Conservation (phyloP, 208 protist species). For the Jaenimonas drosophilae region DNA sequence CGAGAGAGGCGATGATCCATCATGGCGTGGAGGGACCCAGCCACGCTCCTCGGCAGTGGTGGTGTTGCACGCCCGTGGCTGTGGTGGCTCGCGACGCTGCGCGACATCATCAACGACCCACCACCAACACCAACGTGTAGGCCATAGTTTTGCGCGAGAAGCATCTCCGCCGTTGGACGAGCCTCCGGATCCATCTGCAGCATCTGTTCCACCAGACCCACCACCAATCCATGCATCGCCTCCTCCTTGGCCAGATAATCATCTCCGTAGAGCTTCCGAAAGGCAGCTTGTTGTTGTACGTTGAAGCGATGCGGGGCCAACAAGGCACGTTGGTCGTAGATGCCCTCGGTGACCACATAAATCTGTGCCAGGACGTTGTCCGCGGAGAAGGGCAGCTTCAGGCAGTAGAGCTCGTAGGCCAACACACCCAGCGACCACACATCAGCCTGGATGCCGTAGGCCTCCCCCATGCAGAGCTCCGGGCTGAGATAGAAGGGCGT, state of each 20-base stretch:
- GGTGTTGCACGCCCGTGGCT: neutral
- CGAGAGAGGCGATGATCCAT: neutral
- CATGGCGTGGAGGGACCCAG: neutral
- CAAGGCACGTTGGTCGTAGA: conserved; percentile 49
- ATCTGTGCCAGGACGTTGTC: conserved; percentile 82
- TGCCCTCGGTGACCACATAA: conserved; percentile 73
- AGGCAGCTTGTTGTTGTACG: conserved; percentile 11
- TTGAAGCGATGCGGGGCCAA: conserved; percentile 30
- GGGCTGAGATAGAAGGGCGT: conserved; percentile 88
- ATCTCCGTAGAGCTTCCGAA: conserved; percentile 33
- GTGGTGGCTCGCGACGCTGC: neutral
- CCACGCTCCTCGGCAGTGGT: neutral
- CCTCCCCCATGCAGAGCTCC: conserved; percentile 78
- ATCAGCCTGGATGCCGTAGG: conserved; percentile 78
- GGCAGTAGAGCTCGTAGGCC: conserved; percentile 80
- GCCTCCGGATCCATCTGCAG: conserved; percentile 34
- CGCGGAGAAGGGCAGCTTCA: conserved; percentile 69
- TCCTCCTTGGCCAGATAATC: conserved; percentile 34
- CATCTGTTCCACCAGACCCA: conserved; percentile 53
- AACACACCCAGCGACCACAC: conserved; percentile 82
- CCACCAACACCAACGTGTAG: neutral
- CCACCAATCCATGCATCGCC: conserved; percentile 47
- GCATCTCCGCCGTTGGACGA: conserved; percentile 38
- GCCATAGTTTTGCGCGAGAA: conserved; percentile 47
- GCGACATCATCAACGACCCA: neutral